These are phyloP conservation scores for Lactarius indigo DNA, from an alignment of 768 basidiomycete genomes.

Conservation along the genomic window DNA sequence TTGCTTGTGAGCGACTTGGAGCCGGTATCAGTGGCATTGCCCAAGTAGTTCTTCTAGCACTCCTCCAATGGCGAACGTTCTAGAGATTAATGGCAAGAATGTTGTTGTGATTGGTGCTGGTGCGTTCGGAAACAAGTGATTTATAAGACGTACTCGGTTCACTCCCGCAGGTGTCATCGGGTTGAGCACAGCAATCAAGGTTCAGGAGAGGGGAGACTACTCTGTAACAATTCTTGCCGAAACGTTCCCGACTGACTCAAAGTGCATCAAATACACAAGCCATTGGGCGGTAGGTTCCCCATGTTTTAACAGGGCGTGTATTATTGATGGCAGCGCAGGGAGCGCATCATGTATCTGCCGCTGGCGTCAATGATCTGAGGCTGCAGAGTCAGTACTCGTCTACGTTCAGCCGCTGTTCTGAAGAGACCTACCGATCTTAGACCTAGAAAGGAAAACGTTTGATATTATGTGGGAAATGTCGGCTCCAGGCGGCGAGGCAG, in stretches of 20 bases:
- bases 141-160: no score
- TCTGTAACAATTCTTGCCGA: constrained; percentile 70
- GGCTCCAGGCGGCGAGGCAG: constrained; percentile 48
- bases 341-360: constrained; percentile 68
- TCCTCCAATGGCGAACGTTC: background rate
- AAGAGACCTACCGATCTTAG: constrained; percentile 34
- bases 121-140: background rate
- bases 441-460: constrained; percentile 70
- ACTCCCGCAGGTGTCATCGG: constrained; percentile 63
- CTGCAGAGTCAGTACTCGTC: constrained; percentile 47
- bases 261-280: constrained; percentile 73
- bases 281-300: constrained; percentile 67
- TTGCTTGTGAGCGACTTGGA: no score
- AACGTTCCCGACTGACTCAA: constrained; percentile 65
- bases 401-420: background rate
- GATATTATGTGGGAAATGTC: constrained; percentile 73
- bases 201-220: constrained; percentile 62
- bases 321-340: constrained; percentile 44
- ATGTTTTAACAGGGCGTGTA: background rate
- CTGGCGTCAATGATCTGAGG: constrained; percentile 42
- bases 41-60: background rate
- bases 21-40: background rate
- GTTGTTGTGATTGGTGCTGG: constrained; percentile 5
- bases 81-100: background rate
- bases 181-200: constrained; percentile 66